Percentiles rank a stretch among this genome's conserved stretches.
These are phyloP conservation scores for Trypanosoma congolense DNA, from an alignment of 208 protist species.

Conservation along the genomic window DNA sequence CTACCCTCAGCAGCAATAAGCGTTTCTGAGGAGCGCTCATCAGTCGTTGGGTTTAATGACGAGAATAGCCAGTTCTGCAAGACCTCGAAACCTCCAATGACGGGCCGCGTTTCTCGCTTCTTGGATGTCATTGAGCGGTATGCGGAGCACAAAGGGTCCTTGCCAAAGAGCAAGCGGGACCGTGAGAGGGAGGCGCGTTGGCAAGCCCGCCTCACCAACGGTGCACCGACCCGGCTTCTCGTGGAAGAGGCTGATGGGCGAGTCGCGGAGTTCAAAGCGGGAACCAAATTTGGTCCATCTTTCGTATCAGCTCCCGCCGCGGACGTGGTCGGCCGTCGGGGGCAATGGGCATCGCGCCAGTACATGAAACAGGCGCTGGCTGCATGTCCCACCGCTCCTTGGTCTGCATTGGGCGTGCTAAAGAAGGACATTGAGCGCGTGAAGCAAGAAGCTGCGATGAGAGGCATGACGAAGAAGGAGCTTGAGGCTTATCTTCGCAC, in stretches of 20 bases:
- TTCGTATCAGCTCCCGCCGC: slow-evolving; percentile 23
- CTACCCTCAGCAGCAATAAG: no score
- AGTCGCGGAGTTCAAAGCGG: slow-evolving; percentile 49
- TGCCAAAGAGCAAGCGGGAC: slow-evolving; percentile 12
- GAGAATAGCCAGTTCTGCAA: no score
- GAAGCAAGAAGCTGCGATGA: slow-evolving; percentile 36
- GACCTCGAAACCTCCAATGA: no score
- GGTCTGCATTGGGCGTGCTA: slow-evolving; percentile 48
- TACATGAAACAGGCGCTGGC: slow-evolving; percentile 38
- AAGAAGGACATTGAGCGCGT: slow-evolving; percentile 29
- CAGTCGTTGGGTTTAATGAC: no score
- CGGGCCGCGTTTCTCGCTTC: slow-evolving; percentile 49
- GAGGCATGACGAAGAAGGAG: slow-evolving; percentile 69
- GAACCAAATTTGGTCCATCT: slow-evolving; percentile 49
- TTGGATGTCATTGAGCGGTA: slow-evolving; percentile 47
- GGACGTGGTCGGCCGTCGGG: slow-evolving; percentile 31
- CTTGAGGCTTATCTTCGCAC: slow-evolving; percentile 62
- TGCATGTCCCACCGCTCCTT: slow-evolving; percentile 57
- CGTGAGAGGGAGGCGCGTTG: slow-evolving; percentile 27
- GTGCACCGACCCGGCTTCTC: slow-evolving; percentile 32
- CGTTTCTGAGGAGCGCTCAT: no score
- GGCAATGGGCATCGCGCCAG: slow-evolving; percentile 55
- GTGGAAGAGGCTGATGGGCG: slow-evolving; percentile 62
- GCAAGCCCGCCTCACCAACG: slow-evolving; percentile 15
- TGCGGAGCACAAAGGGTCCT: slow-evolving; percentile 13